A percentile compares a stretch with the other conserved stretches of the same genome.
These are phyloP conservation scores for Triticum urartu DNA, from an alignment of 176 grass and related monocot genomes.

Conservation along the genomic window DNA sequence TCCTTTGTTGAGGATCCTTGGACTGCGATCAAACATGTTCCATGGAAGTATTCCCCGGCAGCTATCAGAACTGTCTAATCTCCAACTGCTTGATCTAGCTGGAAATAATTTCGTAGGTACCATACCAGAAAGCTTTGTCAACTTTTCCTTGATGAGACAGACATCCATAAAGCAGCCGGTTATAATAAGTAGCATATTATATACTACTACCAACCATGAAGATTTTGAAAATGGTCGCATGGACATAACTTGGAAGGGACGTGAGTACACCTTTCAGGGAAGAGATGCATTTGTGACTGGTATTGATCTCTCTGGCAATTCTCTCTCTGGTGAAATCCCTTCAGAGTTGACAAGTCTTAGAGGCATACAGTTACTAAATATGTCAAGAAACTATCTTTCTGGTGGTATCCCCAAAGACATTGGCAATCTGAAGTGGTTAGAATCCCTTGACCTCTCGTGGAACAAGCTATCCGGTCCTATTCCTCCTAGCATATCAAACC, in stretches of 20 bases:
- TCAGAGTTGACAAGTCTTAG: no score
- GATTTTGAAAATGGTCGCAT: no score
- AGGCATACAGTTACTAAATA: no score
- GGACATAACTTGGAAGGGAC: no score
- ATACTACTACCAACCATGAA: no score
- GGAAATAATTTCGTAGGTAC: constrained; percentile 15
- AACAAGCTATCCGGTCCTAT: not conserved
- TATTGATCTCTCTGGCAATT: no score
- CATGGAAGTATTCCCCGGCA: not conserved
- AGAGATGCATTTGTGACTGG: no score
- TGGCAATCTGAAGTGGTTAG: not conserved
- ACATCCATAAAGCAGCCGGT: not conserved
- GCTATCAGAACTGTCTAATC: not conserved
- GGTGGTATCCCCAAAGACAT: no score
- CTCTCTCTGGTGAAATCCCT: no score
- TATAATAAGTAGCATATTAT: not conserved
- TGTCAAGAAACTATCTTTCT: no score
- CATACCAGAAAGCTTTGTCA: not conserved
- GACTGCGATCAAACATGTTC: constrained; percentile 23
- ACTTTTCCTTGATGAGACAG: not conserved
- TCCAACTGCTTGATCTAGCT: constrained; percentile 22
- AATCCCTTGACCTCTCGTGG: constrained; percentile 6
- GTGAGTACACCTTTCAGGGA: no score
- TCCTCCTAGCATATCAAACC: not conserved
- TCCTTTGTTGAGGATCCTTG: not conserved